phyloP scores from a whole-genome alignment of 2,329 filamentous ascomycete genomes.

The Leptographium lundbergii region DNA sequence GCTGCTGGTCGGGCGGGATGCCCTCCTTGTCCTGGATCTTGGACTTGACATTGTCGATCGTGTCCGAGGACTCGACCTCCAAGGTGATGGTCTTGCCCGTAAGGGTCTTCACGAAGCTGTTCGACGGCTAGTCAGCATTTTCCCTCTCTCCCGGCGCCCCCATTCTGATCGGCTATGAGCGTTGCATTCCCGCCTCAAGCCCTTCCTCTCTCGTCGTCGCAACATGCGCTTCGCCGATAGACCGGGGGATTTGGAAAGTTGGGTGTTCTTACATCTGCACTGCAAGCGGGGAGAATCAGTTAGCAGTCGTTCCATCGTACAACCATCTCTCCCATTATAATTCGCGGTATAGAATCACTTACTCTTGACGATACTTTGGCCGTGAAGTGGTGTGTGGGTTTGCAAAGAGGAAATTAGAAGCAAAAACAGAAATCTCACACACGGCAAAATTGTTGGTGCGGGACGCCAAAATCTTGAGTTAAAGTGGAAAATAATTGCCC shows the following conservation, averaged over 20 bases:
- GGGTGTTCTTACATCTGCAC: constrained; percentile 73
- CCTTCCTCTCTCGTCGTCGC: neutral
- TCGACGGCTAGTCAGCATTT: neutral
- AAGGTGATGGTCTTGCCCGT: constrained; percentile 99
- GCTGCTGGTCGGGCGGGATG: constrained; percentile 95
- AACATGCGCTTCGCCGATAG: neutral
- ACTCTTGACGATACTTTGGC: constrained; percentile 14
- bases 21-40: constrained; percentile 99
- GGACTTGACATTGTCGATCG: constrained; percentile 99
- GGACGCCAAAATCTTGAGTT: constrained; percentile 9
- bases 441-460: constrained; percentile 13
- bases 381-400: constrained; percentile 10
- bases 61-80: constrained; percentile 97
- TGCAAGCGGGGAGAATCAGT: constrained; percentile 25
- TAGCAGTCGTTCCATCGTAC: constrained; percentile 5
- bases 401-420: neutral
- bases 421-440: constrained; percentile 6
- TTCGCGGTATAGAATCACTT: constrained; percentile 2
- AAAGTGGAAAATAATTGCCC: constrained; percentile 9
- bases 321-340: neutral
- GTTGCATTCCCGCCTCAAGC: neutral
- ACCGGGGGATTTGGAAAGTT: neutral
- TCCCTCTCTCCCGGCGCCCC: neutral
- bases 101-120: constrained; percentile 99
- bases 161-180: neutral